These are phyloP conservation scores for Mucor velutinosus DNA, from an alignment of 371 early-diverging fungal species.

Conservation along the genomic window DNA sequence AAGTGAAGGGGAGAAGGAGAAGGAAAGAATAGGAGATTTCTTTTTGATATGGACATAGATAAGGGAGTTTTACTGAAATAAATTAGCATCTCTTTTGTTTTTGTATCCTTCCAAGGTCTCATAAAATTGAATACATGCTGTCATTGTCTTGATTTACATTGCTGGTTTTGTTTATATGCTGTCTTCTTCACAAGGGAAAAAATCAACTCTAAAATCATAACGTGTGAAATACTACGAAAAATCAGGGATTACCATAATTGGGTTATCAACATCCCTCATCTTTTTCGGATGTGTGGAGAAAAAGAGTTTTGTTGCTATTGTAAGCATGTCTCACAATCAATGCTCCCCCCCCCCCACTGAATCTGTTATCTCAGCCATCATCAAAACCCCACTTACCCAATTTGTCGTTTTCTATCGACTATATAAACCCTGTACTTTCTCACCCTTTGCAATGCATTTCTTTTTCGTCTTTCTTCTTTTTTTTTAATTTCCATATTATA, in stretches of 20 bases:
- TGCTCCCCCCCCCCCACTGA: constrained; percentile 4
- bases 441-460: not conserved
- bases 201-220: not conserved
- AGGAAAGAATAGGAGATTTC: constrained; percentile 10
- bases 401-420: constrained; percentile 3
- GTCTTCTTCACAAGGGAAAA: not conserved
- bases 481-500: constrained; percentile 8
- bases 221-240: constrained; percentile 24
- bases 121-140: not conserved
- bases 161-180: not conserved
- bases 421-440: constrained; percentile 18
- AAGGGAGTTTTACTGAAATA: constrained; percentile 2
- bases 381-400: constrained; percentile 9
- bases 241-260: constrained; percentile 23
- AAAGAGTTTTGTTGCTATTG: constrained; percentile 15
- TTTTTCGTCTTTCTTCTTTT: constrained; percentile 4
- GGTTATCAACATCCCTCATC: constrained; percentile 29
- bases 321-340: constrained; percentile 12
- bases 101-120: not conserved
- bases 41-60: constrained; percentile 17
- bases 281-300: constrained; percentile 16
- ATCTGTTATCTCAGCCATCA: constrained; percentile 27
- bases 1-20: constrained; percentile 2
- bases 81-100: not conserved
- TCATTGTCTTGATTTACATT: not conserved